Base-by-base conservation (phyloP, 108 stramenopile species). In the Seminavis robusta region DNA sequence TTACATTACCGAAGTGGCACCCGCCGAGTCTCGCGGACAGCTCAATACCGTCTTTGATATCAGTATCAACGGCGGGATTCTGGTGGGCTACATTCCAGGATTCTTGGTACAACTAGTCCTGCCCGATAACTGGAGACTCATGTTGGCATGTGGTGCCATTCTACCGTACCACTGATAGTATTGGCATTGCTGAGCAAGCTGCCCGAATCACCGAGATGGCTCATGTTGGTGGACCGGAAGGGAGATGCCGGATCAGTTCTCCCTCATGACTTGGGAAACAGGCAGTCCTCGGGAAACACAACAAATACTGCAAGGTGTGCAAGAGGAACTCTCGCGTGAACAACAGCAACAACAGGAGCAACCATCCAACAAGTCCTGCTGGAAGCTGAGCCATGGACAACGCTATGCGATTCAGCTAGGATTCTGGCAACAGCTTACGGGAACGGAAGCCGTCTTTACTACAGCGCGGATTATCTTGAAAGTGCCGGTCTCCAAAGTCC, bases 381-480 rank as follows among this genome's bases (percentile, higher is more conserved):
- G n/a, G 8, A 16, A 33, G 4, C 23, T 33, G 4, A 21, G 29
- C 6, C 7, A n/a, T 3, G 62, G 52, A 41, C 28, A 32, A 33
- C 40, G 37, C 10, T 57, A 72, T 4, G 70, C 65, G 17, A 42
- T 76, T 9, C 61, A 43, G n/a, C 47, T 76, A 32, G 70, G 70
- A 3, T 61, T 76, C 29, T 71, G 69, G 52, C 76, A 77, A 55
- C 76, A 77, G 64, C 55, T 69, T 20, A 67, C 71, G 16, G 76
- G 76, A 3, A 69, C 71, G 23, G 76, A 77, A 57, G 71, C 71
- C 10, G 71, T 59, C n/a, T 45, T 77, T 77, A 77, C 58, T 77
- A 77, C 61, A 68, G 65, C 45, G 69, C 76, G 4, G 62, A 67
- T 8, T 67, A 69, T 37, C 63, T 77, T 26, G 38, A 53, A 52